phyloP scores from a whole-genome alignment of 2,329 filamentous ascomycete genomes.

The Phaeophleospora eucalypticola region DNA sequence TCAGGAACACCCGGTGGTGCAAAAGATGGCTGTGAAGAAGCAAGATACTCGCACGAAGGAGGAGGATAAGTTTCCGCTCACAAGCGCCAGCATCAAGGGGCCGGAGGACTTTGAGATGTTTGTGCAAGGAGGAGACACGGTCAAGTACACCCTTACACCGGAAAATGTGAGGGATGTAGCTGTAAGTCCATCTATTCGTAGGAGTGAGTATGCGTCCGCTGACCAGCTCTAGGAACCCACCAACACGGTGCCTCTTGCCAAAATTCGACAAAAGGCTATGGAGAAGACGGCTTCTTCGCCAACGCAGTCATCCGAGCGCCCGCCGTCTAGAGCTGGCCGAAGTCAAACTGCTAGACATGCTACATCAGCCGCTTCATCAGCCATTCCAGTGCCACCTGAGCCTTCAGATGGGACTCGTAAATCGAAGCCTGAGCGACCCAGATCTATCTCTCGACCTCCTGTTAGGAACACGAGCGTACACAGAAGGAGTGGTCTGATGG shows the following conservation, averaged over 20 bases:
- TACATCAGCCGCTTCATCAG: constrained; percentile 18
- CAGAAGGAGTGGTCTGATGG: constrained; percentile 36
- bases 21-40: constrained; percentile 25
- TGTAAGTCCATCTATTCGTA: constrained; percentile 32
- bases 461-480: constrained; percentile 31
- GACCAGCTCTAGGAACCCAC: background rate
- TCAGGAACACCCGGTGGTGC: constrained; percentile 27
- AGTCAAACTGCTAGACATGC: constrained; percentile 21
- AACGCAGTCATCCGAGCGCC: constrained; percentile 6
- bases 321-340: constrained; percentile 13
- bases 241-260: constrained; percentile 9
- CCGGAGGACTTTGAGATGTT: constrained; percentile 46
- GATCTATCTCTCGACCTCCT: constrained; percentile 30
- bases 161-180: constrained; percentile 43
- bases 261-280: constrained; percentile 7
- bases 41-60: constrained; percentile 14
- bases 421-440: constrained; percentile 20
- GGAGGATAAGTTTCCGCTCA: constrained; percentile 20
- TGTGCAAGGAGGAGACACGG: constrained; percentile 45
- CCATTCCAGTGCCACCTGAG: constrained; percentile 11
- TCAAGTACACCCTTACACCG: constrained; percentile 49
- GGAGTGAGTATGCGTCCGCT: background rate
- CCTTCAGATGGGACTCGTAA: constrained; percentile 9
- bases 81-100: constrained; percentile 32
- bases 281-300: constrained; percentile 9